Base-by-base conservation (phyloP, 2,329 filamentous ascomycete species). In the Pseudocercospora fijiensis region DNA sequence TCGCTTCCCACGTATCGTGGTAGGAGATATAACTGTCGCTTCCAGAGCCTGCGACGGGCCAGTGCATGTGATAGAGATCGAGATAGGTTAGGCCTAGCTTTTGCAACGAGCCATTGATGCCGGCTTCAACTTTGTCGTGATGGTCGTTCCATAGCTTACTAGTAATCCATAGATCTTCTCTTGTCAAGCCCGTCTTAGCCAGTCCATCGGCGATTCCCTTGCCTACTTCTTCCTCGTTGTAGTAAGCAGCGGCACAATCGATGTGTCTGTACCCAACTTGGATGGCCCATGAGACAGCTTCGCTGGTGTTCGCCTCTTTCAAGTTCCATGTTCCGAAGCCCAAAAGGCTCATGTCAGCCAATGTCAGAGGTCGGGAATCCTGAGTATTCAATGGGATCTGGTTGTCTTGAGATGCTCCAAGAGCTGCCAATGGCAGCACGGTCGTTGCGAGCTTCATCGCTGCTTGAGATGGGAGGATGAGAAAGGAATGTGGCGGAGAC, bases 251-350 rank as follows among this genome's bases (percentile, higher is more conserved):
- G 0, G 81, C 82, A 24, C 77, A 77, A 70, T 85, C 83, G 65
- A 85, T 81, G 71, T 84, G 83, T 16, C 80, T 78, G 72, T 85
- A 85, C n/a, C 83, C 83, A 49, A 77, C 70, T 51, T 81, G 77
- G 28, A 84, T 75, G 4, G 77, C 77, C 57, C 69, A 69, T 1
- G 76, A 76, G 2, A 78, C 76, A 22, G 75, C 75, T 37, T 74
- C 75, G 53, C 73, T 74, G 43, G 74, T 73, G 64, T 77, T 78
- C 18, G 67, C 63, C 45, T 70, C 69, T 47, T 73, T 72, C 5
- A 78, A 66, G 53, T 77, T 76, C 75, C 76, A 78, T 1, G 77
- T 78, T 9, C 76, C 77, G 57, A 77, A 78, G 18, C 77, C 76
- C 2, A 78, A 65, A 0, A 72, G 65, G 27, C 76, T 76, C 16